Evolutionary conservation across 2,329 filamentous ascomycete genomes (phyloP).

Genomic region (Cytospora mali): DNA sequence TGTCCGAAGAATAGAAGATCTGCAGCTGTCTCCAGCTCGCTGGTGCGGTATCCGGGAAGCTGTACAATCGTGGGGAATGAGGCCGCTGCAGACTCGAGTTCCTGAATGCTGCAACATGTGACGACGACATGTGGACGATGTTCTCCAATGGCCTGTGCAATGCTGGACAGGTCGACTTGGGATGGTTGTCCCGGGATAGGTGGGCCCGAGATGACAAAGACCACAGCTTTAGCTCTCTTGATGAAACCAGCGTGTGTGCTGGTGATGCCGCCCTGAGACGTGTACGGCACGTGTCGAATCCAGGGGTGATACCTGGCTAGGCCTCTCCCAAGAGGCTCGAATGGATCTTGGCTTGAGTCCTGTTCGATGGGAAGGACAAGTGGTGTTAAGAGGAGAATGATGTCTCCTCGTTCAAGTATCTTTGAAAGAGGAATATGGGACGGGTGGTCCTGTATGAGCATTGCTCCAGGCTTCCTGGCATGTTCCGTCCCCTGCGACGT

Average conservation of each 20-base stretch:
- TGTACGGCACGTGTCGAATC: constrained; percentile 74
- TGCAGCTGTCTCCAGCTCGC: constrained; percentile 53
- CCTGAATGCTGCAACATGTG: constrained; percentile 50
- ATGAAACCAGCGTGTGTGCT: constrained; percentile 65
- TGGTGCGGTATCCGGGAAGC: constrained; percentile 49
- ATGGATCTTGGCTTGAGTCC: constrained; percentile 59
- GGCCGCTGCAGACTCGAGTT: constrained; percentile 42
- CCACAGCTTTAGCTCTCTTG: constrained; percentile 57
- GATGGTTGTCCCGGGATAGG: constrained; percentile 50
- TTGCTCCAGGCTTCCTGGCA: constrained; percentile 29
- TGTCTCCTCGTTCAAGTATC: constrained; percentile 50
- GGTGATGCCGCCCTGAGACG: constrained; percentile 64
- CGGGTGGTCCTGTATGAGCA: constrained; percentile 46
- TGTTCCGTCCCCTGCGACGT: constrained; percentile 31
- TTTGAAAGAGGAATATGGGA: constrained; percentile 51
- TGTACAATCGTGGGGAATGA: constrained; percentile 57
- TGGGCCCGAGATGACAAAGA: constrained; percentile 62
- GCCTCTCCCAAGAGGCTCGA: constrained; percentile 69
- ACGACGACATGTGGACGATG: constrained; percentile 55
- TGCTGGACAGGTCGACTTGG: constrained; percentile 55
- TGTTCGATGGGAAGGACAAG: constrained; percentile 51
- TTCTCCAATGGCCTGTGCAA: constrained; percentile 47
- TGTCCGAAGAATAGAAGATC: constrained; percentile 48
- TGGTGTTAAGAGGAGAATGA: constrained; percentile 65
- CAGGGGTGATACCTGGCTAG: constrained; percentile 61